These are phyloP conservation scores for Triticum dicoccoides DNA, from an alignment of 176 grass and related monocot genomes.

Conservation along the genomic window DNA sequence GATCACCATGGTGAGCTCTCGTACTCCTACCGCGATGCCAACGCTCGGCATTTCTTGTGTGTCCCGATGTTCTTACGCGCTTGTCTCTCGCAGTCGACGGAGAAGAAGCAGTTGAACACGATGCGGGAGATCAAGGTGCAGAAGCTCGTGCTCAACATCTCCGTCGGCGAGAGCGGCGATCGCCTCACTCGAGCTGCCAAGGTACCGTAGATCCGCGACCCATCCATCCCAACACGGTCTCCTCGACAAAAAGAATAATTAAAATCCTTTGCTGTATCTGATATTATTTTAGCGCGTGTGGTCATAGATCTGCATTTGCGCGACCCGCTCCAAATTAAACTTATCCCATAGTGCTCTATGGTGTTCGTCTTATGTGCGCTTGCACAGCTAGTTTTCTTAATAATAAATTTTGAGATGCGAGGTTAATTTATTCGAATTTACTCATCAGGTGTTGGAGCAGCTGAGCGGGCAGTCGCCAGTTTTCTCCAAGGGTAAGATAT, in stretches of 20 bases:
- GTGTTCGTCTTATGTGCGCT: not conserved
- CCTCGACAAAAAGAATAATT: not conserved
- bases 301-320: not conserved
- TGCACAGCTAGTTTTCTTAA: not conserved
- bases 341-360: not conserved
- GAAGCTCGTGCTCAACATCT: constrained; percentile 56
- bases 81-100: constrained; percentile 32
- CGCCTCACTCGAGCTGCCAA: constrained; percentile 47
- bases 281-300: not conserved
- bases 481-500: constrained; percentile 56
- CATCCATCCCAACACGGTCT: not conserved
- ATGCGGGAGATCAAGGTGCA: constrained; percentile 61
- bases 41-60: not conserved
- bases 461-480: constrained; percentile 59
- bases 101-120: constrained; percentile 44
- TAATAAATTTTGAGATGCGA: not conserved
- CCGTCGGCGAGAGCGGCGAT: constrained; percentile 49
- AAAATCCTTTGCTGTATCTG: not conserved
- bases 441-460: constrained; percentile 54
- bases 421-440: not conserved
- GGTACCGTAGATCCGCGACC: not conserved
- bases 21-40: not conserved
- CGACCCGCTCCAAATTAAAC: not conserved
- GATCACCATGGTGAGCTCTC: constrained; percentile 21
- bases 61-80: not conserved